Percentiles rank a stretch among this genome's conserved stretches.
phyloP scores from a whole-genome alignment of 2,329 filamentous ascomycete genomes.

The Talaromyces sp. region DNA sequence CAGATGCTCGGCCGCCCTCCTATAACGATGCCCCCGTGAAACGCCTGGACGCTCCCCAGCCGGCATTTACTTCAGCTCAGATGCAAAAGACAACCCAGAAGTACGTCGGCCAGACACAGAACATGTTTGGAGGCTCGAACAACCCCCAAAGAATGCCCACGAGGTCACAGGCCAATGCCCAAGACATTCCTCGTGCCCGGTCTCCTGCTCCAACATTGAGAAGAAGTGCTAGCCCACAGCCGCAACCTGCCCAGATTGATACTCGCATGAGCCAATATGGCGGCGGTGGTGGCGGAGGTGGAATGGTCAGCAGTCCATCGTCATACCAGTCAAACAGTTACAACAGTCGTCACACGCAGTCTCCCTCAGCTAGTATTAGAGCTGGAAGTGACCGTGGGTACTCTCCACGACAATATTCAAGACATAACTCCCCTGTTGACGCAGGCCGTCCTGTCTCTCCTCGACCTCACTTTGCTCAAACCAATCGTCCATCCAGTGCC shows the following conservation, averaged over 20 bases:
- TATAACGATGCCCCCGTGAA: conserved; percentile 71
- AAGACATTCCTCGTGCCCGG: conserved; percentile 43
- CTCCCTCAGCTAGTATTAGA: conserved; percentile 25
- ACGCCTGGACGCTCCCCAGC: conserved; percentile 79
- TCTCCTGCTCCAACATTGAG: conserved; percentile 52
- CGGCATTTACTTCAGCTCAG: conserved; percentile 84
- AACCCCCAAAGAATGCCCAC: conserved; percentile 53
- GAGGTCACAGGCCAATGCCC: conserved; percentile 43
- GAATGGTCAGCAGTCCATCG: conserved; percentile 33
- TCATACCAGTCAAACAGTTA: conserved; percentile 40
- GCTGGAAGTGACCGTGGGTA: conserved; percentile 33
- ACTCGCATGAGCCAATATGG: conserved; percentile 33
- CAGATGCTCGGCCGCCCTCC: conserved; percentile 69
- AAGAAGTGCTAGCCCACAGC: conserved; percentile 32
- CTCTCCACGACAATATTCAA: conserved; percentile 39
- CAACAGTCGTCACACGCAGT: conserved; percentile 33
- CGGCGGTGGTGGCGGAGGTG: conserved; percentile 17
- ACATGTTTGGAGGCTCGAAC: conserved; percentile 56
- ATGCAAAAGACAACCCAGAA: conserved; percentile 95
- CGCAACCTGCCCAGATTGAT: conserved; percentile 21
- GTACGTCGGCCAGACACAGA: conserved; percentile 75
- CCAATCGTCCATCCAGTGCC: conserved; percentile 44
- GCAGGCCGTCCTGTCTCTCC: conserved; percentile 45
- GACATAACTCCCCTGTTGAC: conserved; percentile 31
- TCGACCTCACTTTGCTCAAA: conserved; percentile 46